Base-by-base conservation (phyloP, 805 yeast species). In the Saturnispora hagleri region DNA sequence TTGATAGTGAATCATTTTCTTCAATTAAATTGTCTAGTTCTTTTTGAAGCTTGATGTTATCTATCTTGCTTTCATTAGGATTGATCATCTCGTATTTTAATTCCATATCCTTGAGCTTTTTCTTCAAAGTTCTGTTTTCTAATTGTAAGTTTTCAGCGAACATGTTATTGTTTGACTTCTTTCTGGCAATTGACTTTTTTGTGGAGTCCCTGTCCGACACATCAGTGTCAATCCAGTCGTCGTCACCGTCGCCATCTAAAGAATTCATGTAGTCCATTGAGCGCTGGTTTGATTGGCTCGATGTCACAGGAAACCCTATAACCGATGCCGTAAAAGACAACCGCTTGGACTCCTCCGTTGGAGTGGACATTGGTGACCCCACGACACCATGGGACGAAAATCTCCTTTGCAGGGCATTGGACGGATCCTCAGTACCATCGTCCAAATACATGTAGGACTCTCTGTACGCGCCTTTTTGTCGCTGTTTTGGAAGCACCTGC, bases 291-390 rank as follows among this genome's bases (percentile, higher is more conserved):
- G 35, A 41, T 12, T 41, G 44, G 3, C 26, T 43, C 26, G 53
- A 33, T 9, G 48, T 24, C 4, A 50, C 15, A 1, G 53, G 53
- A 13, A 43, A 18, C 18, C 58, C 58, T 9, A 49, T 51, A 5
- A 64, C 51, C 1, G 65, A 59, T 2, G 65, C 58, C 40, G 53
- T 60, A 4, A 64, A 53, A 1, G 69, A 62, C 4, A 59, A 10
- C 33, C 66, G 53, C 12, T 53, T 50, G 5, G 42, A 12, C 17
- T 47, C 52, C 12, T 54, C 56, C n/a, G 47, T 44, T 15, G 48
- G 50, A 5, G 51, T 28, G 6, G 60, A 50, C 53, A 47, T 51
- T 3, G 67, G 66, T 4, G 65, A 57, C 5, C 60, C 61, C 22
- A 63, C 55, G 13, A 58, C 47, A 3, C 52, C 57, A 3, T 49